Percentiles rank a stretch among this genome's conserved stretches.
Conservation (phyloP, 2,329 filamentous ascomycete species). For the Aspergillus alliaceus region DNA sequence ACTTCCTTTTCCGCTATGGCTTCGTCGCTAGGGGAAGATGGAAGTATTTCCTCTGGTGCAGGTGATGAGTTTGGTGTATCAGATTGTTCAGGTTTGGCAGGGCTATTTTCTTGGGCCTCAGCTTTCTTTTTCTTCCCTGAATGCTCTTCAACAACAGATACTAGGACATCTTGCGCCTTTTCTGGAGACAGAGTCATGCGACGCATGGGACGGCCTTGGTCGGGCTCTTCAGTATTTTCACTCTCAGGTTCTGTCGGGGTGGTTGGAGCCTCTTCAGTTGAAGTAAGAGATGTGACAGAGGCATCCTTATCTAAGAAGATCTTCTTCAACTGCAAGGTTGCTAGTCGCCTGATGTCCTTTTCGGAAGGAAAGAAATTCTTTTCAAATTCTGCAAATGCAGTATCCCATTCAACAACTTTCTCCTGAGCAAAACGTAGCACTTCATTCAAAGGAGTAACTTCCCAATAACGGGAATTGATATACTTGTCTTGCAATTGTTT, state of each 20-base stretch:
- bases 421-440: slow-evolving; percentile 89
- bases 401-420: slow-evolving; percentile 91
- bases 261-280: slow-evolving; percentile 64
- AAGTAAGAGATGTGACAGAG: slow-evolving; percentile 71
- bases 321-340: slow-evolving; percentile 88
- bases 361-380: slow-evolving; percentile 89
- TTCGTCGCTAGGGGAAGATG: slow-evolving; percentile 23
- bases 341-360: slow-evolving; percentile 90
- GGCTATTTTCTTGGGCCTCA: slow-evolving; percentile 9
- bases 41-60: slow-evolving; percentile 17
- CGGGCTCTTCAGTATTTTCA: slow-evolving; percentile 27
- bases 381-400: slow-evolving; percentile 86
- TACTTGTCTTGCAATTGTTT: slow-evolving; percentile 85
- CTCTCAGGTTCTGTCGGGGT: slow-evolving; percentile 39
- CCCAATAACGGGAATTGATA: slow-evolving; percentile 92
- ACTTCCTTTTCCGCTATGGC: slow-evolving; percentile 52
- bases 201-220: slow-evolving; percentile 35
- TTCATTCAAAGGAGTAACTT: slow-evolving; percentile 89
- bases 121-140: slow-evolving; percentile 39
- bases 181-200: slow-evolving; percentile 57
- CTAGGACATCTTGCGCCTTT: slow-evolving; percentile 63
- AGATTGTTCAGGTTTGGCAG: slow-evolving; percentile 17
- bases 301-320: slow-evolving; percentile 88
- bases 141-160: slow-evolving; percentile 66
- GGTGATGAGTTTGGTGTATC: slow-evolving; percentile 22